Evolutionary conservation across 108 stramenopile species (phyloP).

Genomic region (Stephanodiscus minutulus): DNA sequence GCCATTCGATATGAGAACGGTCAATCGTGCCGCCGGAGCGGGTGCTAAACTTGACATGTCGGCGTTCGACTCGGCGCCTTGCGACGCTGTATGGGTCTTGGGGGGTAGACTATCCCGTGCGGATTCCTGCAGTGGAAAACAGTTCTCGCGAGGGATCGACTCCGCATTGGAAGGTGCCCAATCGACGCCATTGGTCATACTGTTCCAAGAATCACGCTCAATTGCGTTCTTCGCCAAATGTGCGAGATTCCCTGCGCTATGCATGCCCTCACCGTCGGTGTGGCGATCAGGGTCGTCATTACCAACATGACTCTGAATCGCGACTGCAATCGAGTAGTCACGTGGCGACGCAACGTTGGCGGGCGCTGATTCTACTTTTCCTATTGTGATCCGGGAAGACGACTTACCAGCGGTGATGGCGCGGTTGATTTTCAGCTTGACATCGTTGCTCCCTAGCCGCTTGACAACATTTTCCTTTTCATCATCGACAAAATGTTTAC

Average conservation of each 20-base stretch:
- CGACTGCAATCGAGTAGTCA: background rate
- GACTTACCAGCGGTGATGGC: background rate
- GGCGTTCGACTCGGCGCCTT: background rate
- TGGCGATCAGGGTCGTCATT: background rate
- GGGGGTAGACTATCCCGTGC: background rate
- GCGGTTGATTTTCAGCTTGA: background rate
- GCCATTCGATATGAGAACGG: constrained; percentile 9
- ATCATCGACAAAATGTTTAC: background rate
- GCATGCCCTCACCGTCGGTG: background rate
- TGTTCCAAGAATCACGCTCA: background rate
- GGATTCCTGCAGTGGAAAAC: background rate
- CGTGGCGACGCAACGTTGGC: background rate
- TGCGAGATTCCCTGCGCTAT: background rate
- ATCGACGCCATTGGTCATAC: background rate
- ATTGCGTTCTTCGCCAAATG: background rate
- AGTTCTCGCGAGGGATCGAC: background rate
- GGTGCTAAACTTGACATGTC: background rate
- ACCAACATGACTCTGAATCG: background rate
- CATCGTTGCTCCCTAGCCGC: background rate
- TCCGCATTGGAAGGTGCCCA: background rate
- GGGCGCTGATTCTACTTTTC: background rate
- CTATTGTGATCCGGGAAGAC: background rate
- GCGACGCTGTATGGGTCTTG: background rate
- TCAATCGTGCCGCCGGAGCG: background rate
- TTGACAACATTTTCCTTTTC: background rate